Conservation (phyloP, 805 yeast genomes). For the Cyberlindnera euphorbiiphila region DNA sequence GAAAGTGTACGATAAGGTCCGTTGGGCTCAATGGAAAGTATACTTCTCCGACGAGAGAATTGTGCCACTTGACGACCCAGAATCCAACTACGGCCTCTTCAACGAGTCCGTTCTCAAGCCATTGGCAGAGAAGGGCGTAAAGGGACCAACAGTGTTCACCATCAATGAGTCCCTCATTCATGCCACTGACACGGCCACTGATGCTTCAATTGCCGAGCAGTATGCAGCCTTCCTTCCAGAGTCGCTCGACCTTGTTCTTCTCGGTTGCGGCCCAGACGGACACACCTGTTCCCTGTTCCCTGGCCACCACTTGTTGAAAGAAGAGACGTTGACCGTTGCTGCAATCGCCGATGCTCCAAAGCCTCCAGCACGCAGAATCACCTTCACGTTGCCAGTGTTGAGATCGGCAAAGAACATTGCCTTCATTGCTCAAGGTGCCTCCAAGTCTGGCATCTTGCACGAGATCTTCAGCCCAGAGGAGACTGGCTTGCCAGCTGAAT, state of each 20-base stretch:
- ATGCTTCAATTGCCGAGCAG: conserved; percentile 51
- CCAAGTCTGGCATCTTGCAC: conserved; percentile 69
- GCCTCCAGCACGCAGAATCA: conserved; percentile 90
- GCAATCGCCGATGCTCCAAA: conserved; percentile 81
- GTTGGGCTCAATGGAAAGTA: conserved; percentile 76
- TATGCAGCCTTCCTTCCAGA: conserved; percentile 59
- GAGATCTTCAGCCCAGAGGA: conserved; percentile 58
- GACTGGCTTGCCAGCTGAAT: conserved; percentile 61
- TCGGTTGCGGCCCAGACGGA: conserved; percentile 96
- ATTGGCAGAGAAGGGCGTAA: conserved; percentile 32
- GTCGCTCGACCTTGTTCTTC: conserved; percentile 57
- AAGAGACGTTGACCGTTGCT: conserved; percentile 49
- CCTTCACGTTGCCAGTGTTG: conserved; percentile 78
- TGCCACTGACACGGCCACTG: conserved; percentile 47
- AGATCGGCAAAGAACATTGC: conserved; percentile 46
- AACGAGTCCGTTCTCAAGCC: conserved; percentile 44
- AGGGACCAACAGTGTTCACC: conserved; percentile 57
- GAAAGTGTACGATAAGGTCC: conserved; percentile 39
- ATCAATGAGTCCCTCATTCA: conserved; percentile 61
- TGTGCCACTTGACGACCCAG: conserved; percentile 76
- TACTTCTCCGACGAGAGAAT: conserved; percentile 89
- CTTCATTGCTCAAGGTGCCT: conserved; percentile 87
- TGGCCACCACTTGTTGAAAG: conserved; percentile 64
- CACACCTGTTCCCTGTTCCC: conserved; percentile 95
- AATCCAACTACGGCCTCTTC: conserved; percentile 83